A percentile compares a stretch with the other conserved stretches of the same genome.
These are phyloP conservation scores for Colletotrichum endophyticum DNA, from an alignment of 2,329 filamentous ascomycete genomes.

Conservation along the genomic window DNA sequence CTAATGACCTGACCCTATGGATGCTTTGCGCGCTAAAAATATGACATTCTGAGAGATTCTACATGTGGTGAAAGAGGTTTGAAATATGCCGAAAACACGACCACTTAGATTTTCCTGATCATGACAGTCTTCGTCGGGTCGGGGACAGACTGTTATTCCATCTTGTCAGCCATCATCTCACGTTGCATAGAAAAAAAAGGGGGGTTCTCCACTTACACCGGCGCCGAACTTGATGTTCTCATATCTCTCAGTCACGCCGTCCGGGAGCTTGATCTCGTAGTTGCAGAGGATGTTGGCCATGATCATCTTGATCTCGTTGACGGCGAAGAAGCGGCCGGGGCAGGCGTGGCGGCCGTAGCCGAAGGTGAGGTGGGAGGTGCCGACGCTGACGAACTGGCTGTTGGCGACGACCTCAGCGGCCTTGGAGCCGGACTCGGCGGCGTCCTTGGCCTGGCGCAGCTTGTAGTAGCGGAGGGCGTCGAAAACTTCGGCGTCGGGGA, in stretches of 20 bases:
- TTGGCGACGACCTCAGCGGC: slow-evolving; percentile 24
- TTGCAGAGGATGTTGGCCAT: slow-evolving; percentile 16
- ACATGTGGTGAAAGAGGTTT: no score
- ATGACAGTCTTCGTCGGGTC: slow-evolving; percentile 9
- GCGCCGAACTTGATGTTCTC: background rate
- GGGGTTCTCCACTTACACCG: background rate
- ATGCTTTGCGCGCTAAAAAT: background rate
- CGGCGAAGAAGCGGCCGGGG: slow-evolving; percentile 20
- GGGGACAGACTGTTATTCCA: background rate
- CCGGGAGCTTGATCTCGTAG: slow-evolving; percentile 19
- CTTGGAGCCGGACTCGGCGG: background rate
- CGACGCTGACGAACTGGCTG: slow-evolving; percentile 47
- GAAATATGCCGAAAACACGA: background rate
- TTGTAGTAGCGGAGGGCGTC: slow-evolving; percentile 55
- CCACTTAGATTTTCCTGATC: slow-evolving; percentile 1
- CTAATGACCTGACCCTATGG: background rate
- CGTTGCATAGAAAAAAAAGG: no score
- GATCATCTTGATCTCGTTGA: slow-evolving; percentile 25
- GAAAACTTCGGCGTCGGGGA: slow-evolving; percentile 45
- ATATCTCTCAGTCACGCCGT: slow-evolving; percentile 3
- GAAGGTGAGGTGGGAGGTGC: slow-evolving; percentile 19
- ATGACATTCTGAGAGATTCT: background rate
- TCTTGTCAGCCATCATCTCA: background rate
- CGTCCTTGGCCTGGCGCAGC: slow-evolving; percentile 35
- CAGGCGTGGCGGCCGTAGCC: slow-evolving; percentile 25